Conservation (phyloP, 495 filamentous ascomycete genomes). For the Gamarada debralockiae region DNA sequence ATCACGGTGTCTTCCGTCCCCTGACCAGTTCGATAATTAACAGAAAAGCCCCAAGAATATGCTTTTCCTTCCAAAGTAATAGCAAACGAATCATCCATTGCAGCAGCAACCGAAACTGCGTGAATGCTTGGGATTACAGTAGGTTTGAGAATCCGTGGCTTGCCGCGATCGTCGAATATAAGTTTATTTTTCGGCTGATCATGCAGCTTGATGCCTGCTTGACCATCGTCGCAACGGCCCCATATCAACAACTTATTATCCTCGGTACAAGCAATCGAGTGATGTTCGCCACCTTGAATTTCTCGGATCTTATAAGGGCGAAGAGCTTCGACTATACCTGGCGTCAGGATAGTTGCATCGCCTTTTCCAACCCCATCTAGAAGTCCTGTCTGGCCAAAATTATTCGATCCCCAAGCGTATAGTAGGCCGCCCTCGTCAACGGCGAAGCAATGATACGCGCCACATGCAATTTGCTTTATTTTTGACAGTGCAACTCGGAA, state of each 20-base stretch:
- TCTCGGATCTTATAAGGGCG: slow-evolving; percentile 40
- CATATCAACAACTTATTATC: slow-evolving; percentile 60
- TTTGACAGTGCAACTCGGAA: slow-evolving; percentile 59
- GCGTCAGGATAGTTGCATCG: slow-evolving; percentile 45
- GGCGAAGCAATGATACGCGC: slow-evolving; percentile 70
- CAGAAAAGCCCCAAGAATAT: slow-evolving; percentile 68
- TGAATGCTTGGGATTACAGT: slow-evolving; percentile 33
- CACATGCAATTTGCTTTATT: slow-evolving; percentile 43
- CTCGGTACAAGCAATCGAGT: slow-evolving; percentile 58
- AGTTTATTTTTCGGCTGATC: slow-evolving; percentile 51
- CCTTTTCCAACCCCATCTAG: slow-evolving; percentile 45
- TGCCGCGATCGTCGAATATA: slow-evolving; percentile 44
- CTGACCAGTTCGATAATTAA: slow-evolving; percentile 63
- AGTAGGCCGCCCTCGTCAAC: slow-evolving; percentile 68
- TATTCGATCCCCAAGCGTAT: slow-evolving; percentile 85
- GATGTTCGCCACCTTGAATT: slow-evolving; percentile 62
- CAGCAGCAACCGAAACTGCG: slow-evolving; percentile 38
- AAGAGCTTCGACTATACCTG: slow-evolving; percentile 56
- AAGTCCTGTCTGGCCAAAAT: slow-evolving; percentile 72
- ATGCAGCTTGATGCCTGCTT: slow-evolving; percentile 50
- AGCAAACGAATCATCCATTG: slow-evolving; percentile 57
- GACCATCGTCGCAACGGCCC: slow-evolving; percentile 65
- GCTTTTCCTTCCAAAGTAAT: slow-evolving; percentile 54
- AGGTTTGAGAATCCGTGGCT: slow-evolving; percentile 51
- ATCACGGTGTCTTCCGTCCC: too few relatives aligned